Percentiles rank a stretch among this genome's conserved stretches.
Evolutionary conservation across 768 basidiomycete genomes (phyloP).

Genomic region (Sporobolomyces pararoseus): DNA sequence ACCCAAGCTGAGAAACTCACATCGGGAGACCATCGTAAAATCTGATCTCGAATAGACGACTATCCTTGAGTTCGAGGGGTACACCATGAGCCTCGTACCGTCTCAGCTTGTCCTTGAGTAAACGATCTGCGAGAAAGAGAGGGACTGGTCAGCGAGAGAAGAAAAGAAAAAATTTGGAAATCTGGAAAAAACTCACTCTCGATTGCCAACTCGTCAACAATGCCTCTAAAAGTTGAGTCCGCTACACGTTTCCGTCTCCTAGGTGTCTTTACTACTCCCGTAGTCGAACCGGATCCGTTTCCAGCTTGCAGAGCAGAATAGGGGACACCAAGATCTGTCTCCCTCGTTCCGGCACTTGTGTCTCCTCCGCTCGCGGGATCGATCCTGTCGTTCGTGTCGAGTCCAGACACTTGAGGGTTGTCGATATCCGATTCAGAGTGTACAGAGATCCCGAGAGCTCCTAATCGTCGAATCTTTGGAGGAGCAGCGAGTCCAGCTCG

Average conservation of each 20-base stretch:
- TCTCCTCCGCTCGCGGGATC: background rate
- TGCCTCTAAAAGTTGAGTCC: conserved; percentile 21
- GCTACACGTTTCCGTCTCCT: background rate
- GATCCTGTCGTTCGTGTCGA: conserved; percentile 16
- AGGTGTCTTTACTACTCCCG: too few species aligned
- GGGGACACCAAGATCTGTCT: conserved; percentile 17
- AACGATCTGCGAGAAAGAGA: conserved; percentile 1
- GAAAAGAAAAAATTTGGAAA: background rate
- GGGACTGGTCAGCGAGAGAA: background rate
- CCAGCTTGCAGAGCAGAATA: background rate
- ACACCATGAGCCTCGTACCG: conserved; percentile 30
- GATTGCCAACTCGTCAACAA: conserved; percentile 34
- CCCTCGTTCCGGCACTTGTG: conserved; percentile 21
- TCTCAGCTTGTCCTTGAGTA: conserved; percentile 19
- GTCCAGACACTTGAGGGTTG: conserved; percentile 12
- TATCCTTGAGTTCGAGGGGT: conserved; percentile 24
- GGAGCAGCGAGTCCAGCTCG: conserved; percentile 5
- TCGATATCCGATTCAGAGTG: conserved; percentile 31
- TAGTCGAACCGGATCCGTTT: background rate
- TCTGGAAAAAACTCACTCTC: conserved; percentile 21
- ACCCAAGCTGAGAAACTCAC: conserved; percentile 2
- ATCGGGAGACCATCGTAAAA: conserved; percentile 28
- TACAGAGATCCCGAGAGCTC: conserved; percentile 38
- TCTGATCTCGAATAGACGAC: conserved; percentile 37
- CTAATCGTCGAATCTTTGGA: conserved; percentile 24